Evolutionary conservation across 2,329 filamentous ascomycete genomes (phyloP).

Genomic region (Thielaviopsis populi): DNA sequence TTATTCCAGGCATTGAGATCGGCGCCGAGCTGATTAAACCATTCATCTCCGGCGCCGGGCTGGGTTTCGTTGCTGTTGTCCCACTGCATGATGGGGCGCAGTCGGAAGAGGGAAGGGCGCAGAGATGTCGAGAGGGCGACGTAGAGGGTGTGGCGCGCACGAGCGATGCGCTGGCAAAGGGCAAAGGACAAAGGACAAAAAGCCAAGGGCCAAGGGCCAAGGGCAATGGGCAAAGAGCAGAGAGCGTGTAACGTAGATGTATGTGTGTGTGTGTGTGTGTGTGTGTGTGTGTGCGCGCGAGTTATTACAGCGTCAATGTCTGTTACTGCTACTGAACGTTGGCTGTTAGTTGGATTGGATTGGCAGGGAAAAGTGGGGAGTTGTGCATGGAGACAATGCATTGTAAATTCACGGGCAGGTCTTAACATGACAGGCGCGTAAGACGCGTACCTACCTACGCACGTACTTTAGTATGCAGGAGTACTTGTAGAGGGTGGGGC

Average conservation of each 20-base stretch:
- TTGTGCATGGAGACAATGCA: not conserved
- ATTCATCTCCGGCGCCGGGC: slow-evolving; percentile 1
- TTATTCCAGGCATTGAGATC: slow-evolving; percentile 1
- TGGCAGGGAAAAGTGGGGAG: not conserved
- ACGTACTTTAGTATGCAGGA: not conserved
- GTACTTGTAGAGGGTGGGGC: slow-evolving; percentile 9
- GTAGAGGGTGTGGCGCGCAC: not conserved
- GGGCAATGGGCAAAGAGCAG: too few species aligned
- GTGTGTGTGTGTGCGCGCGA: too few species aligned
- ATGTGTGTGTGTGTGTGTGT: too few species aligned
- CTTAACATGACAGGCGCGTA: not conserved
- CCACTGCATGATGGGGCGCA: slow-evolving; percentile 12
- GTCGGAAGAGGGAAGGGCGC: too few species aligned
- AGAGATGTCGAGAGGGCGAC: not conserved
- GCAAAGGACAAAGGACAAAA: too few species aligned
- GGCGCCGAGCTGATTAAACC: slow-evolving; percentile 1
- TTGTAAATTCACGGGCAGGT: not conserved
- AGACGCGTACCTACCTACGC: slow-evolving; percentile 1
- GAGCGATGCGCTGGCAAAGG: not conserved
- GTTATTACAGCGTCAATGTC: too few species aligned
- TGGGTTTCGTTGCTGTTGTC: not conserved
- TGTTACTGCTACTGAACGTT: not conserved
- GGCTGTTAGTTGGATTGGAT: not conserved
- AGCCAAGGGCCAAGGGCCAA: too few species aligned
- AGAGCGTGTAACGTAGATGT: too few species aligned